Conservation (phyloP, 2,329 filamentous ascomycete species). For the Colletotrichum navitas region DNA sequence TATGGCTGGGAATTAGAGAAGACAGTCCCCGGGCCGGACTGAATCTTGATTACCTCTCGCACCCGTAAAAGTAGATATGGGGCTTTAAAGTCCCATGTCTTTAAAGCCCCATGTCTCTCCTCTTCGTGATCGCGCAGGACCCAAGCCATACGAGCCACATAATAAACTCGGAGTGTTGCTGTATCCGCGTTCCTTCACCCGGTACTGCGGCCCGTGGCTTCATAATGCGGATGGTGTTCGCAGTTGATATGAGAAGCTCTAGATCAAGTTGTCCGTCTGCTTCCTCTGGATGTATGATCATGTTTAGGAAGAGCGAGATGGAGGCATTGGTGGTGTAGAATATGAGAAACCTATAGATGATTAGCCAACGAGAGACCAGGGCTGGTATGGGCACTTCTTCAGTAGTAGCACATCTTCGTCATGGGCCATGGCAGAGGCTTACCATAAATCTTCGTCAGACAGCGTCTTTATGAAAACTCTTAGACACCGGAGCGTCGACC, state of each 20-base stretch:
- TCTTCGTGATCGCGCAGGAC: slow-evolving; percentile 13
- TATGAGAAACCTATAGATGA: slow-evolving; percentile 15
- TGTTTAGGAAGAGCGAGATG: slow-evolving; percentile 42
- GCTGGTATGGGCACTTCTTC: background rate
- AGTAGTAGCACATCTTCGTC: background rate
- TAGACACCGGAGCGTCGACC: slow-evolving; percentile 43
- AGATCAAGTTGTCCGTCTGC: slow-evolving; percentile 9
- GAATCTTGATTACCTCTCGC: too few relatives aligned
- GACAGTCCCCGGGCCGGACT: background rate
- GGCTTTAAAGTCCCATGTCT: background rate
- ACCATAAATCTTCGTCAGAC: slow-evolving; percentile 7
- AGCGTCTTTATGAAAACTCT: slow-evolving; percentile 9
- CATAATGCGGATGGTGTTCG: background rate
- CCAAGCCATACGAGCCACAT: slow-evolving; percentile 27
- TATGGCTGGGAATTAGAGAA: background rate
- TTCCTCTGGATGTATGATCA: slow-evolving; percentile 39
- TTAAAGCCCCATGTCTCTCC: background rate
- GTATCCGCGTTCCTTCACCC: background rate
- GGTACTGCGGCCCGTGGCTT: background rate
- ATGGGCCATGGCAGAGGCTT: background rate
- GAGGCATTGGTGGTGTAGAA: slow-evolving; percentile 39
- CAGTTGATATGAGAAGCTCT: slow-evolving; percentile 20
- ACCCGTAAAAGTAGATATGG: background rate
- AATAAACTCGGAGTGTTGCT: slow-evolving; percentile 9
- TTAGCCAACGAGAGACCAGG: background rate